A percentile compares a stretch with the other conserved stretches of the same genome.
These are phyloP conservation scores for Trichomonas tenax DNA, from an alignment of 208 protist species.

Conservation along the genomic window DNA sequence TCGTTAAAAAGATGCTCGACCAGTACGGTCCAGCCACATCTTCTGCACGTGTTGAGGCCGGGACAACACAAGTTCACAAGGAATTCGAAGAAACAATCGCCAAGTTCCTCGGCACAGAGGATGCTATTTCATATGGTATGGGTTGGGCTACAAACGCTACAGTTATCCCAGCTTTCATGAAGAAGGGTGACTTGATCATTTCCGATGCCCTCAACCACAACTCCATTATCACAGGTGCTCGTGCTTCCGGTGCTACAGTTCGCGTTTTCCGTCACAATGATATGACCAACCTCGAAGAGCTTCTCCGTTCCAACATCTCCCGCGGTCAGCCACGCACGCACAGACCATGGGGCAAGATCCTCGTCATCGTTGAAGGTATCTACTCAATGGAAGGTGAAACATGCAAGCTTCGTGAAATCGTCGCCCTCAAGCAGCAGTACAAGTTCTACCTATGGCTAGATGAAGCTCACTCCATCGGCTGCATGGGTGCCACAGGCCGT, in stretches of 20 bases:
- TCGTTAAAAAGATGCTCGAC: conserved; percentile 23
- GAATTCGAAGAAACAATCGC: conserved; percentile 32
- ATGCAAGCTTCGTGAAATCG: conserved; percentile 35
- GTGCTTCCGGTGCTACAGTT: conserved; percentile 34
- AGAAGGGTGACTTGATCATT: conserved; percentile 30
- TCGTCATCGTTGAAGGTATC: conserved; percentile 47
- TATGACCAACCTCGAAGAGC: conserved; percentile 29
- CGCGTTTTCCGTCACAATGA: conserved; percentile 39
- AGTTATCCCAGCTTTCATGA: conserved; percentile 33
- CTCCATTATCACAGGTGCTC: conserved; percentile 35
- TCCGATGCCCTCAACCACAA: conserved; percentile 28
- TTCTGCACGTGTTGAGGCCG: neutral
- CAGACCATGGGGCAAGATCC: conserved; percentile 41
- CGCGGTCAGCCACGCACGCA: conserved; percentile 33
- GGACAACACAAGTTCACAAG: conserved; percentile 29
- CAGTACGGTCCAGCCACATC: conserved; percentile 27
- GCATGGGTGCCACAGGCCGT: conserved; percentile 34
- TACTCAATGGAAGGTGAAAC: conserved; percentile 52
- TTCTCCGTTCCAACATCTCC: conserved; percentile 26
- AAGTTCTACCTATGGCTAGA: conserved; percentile 29
- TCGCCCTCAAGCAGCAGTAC: conserved; percentile 32
- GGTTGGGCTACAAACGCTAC: conserved; percentile 50
- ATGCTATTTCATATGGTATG: conserved; percentile 38
- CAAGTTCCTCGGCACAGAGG: neutral
- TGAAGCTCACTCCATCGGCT: conserved; percentile 50